Evolutionary conservation across 495 filamentous ascomycete species (phyloP).

Genomic region (Terfezia boudieri): DNA sequence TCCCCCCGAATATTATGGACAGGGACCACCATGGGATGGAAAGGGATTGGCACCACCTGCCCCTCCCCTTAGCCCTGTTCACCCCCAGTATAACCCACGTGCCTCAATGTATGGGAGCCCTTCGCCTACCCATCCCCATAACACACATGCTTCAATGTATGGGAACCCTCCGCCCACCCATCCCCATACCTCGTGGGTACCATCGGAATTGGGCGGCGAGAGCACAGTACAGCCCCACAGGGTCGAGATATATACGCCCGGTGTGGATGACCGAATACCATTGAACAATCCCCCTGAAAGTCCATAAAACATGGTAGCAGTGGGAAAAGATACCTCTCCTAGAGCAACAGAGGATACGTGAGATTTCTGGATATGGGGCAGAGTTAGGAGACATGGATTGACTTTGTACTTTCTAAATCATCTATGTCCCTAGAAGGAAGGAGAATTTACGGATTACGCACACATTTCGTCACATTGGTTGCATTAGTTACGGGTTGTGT

Average conservation of each 20-base stretch:
- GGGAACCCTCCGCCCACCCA: neutral
- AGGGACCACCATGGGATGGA: slow-evolving; percentile 1
- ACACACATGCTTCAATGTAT: neutral
- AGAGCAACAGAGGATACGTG: too few relatives aligned
- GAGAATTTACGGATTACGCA: too few relatives aligned
- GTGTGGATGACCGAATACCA: slow-evolving; percentile 6
- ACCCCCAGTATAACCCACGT: neutral
- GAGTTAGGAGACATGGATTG: too few relatives aligned
- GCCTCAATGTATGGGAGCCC: neutral
- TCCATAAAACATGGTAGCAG: neutral
- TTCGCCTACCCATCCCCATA: neutral
- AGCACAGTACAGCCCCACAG: neutral
- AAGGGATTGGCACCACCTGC: slow-evolving; percentile 10
- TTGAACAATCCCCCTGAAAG: neutral
- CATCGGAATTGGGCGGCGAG: neutral
- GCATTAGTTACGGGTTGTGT: too few relatives aligned
- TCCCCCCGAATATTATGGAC: slow-evolving; percentile 6
- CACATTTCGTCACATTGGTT: too few relatives aligned
- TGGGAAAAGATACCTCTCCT: neutral
- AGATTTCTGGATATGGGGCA: too few relatives aligned
- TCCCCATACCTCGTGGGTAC: neutral
- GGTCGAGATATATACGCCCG: slow-evolving; percentile 17
- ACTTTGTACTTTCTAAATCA: too few relatives aligned
- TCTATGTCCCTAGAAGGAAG: too few relatives aligned
- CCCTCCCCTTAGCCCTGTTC: neutral